phyloP scores from a whole-genome alignment of 352 stramenopile species.

The Phytophthora colocasiae region DNA sequence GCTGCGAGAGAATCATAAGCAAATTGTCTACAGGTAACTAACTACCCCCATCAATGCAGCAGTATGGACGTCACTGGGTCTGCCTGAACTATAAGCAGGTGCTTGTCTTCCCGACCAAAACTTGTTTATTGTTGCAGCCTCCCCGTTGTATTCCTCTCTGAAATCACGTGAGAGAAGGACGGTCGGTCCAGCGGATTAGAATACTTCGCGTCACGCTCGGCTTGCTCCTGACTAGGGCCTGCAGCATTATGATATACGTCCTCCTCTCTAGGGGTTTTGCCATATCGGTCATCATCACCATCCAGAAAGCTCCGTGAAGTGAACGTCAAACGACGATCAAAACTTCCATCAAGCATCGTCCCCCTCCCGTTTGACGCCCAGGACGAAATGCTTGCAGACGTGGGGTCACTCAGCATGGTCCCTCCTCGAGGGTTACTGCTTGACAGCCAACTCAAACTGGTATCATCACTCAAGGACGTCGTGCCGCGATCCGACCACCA shows the following conservation, averaged over 20 bases:
- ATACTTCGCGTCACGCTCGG: conserved; percentile 20
- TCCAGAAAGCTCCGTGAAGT: conserved; percentile 41
- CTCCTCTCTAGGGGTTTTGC: conserved; percentile 14
- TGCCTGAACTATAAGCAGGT: conserved; percentile 1
- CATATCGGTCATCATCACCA: conserved; percentile 32
- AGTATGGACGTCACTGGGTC: conserved; percentile 1
- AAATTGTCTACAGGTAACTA: conserved; percentile 6
- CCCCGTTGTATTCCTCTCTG: conserved; percentile 40
- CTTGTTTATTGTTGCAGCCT: conserved; percentile 16
- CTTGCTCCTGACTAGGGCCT: conserved; percentile 16
- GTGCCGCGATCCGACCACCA: conserved; percentile 57
- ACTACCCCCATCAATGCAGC: conserved; percentile 23
- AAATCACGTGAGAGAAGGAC: conserved; percentile 44
- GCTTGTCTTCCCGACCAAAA: conserved; percentile 6
- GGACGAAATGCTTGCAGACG: conserved; percentile 35
- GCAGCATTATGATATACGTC: conserved; percentile 7
- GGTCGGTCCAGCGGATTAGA: conserved; percentile 34
- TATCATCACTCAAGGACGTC: conserved; percentile 49
- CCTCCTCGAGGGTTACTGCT: conserved; percentile 30
- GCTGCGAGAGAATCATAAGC: conserved; percentile 77
- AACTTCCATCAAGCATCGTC: conserved; percentile 37
- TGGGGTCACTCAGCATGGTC: conserved; percentile 46
- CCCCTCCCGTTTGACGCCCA: conserved; percentile 42
- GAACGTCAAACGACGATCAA: conserved; percentile 44
- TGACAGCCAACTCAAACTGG: conserved; percentile 50